Base-by-base conservation (phyloP, 78 protist species). In the Polysphondylium violaceum region DNA sequence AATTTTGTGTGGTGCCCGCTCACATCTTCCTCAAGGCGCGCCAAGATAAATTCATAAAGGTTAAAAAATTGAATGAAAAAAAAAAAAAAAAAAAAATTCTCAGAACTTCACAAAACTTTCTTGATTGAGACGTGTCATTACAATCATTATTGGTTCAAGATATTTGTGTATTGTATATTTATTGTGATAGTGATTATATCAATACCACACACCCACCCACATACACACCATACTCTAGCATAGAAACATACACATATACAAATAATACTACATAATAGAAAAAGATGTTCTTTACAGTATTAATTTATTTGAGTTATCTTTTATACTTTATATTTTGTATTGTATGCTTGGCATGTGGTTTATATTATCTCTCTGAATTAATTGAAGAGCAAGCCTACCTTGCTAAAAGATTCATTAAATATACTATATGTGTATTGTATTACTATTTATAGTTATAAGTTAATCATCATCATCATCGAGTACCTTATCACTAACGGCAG, bases 381-480 rank as follows among this genome's bases (percentile, higher is more conserved):
- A 73, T 86, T 0, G 93, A 86, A 59, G 93, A 86, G 8, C 86
- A 86, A 40, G 78, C 86, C n/a, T 27, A 71, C 35, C 17, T 86
- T 27, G 93, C 93, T 23, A 86, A 86, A 67, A 69, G 76, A 86
- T 7, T 74, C 47, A 86, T 86, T 43, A 86, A 60, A 72, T 86
- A 86, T 72, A 86, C 76, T 35, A 58, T 86, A 17, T 35, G 53
- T 56, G 92, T 86, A 86, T 11, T 64, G 19, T 44, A 17, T 74
- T 58, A 2, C 7, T 9, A n/a, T n/a, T n/a, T n/a, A n/a, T n/a
- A n/a, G n/a, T n/a, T n/a, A n/a, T n/a, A n/a, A n/a, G n/a, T n/a
- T n/a, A n/a, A n/a, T n/a, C n/a, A n/a, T n/a, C n/a, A n/a, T n/a
- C n/a, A n/a, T n/a, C n/a, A n/a, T n/a, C n/a, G n/a, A n/a, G n/a